Evolutionary conservation across 106 monocot species (phyloP), one percentile per base, ranked within the genome.

Genomic region (Narthecium ossifragum): DNA sequence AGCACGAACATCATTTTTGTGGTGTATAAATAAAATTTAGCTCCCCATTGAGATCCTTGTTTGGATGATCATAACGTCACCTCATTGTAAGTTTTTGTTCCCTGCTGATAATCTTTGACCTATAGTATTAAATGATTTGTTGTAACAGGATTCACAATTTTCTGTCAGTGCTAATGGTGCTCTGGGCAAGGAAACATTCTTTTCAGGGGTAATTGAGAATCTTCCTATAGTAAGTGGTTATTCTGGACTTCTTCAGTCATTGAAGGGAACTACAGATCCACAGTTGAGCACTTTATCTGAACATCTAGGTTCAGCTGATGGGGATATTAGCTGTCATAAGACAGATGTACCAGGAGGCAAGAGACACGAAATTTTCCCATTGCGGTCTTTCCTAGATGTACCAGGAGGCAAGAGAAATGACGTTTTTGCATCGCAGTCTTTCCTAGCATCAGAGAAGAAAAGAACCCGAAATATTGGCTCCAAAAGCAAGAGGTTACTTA

Each of bases 81-180:
- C n/a, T n/a, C n/a, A n/a, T n/a, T n/a, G n/a, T n/a, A n/a, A n/a
- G n/a, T n/a, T n/a, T n/a, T n/a, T n/a, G n/a, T n/a, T n/a, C n/a
- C n/a, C n/a, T n/a, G n/a, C n/a, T n/a, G n/a, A n/a, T n/a, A n/a
- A n/a, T n/a, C n/a, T n/a, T n/a, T n/a, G n/a, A n/a, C n/a, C n/a
- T n/a, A n/a, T n/a, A n/a, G n/a, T n/a, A n/a, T n/a, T n/a, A n/a
- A n/a, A n/a, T n/a, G n/a, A n/a, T n/a, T n/a, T n/a, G n/a, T n/a
- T 34, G n/a, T 43, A 57, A 60, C 85, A 98, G 98, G 98, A 98
- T 60, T 84, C 81, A 53, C 98, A 84, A 62, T 79, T 91, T 74
- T 84, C 98, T 55, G 87, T 90, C 53, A 74, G 85, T 67, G 90
- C 91, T 61, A 88, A 81, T 77, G 91, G 81, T 63, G 59, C 65